Base-by-base conservation (phyloP, 2,329 filamentous ascomycete genomes). In the Phaeomoniella chlamydospora region DNA sequence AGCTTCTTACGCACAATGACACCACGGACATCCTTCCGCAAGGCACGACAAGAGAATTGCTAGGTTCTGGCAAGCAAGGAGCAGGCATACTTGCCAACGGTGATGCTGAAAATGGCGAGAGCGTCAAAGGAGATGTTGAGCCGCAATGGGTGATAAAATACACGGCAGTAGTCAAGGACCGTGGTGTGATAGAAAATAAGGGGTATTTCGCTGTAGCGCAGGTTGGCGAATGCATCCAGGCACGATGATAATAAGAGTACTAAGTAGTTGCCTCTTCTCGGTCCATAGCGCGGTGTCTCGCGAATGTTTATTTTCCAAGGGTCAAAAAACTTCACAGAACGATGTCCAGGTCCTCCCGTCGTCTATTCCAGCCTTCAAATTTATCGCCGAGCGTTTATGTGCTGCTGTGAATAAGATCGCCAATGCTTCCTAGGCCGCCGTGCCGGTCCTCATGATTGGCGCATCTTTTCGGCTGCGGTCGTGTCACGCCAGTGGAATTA, bases 131-230 rank as follows among this genome's bases (percentile, higher is more conserved):
- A 3, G 77, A 94, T 44, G 70, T 96, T 34, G 72, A 74, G 39
- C 87, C 90, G 17, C 77, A 88, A 54, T 98, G 90, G 88, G 90
- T 96, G 17, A 80, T 88, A 46, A 93, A 96, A 55, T 98, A 98
- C 55, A 94, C 88, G 26, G 90, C 90, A 1, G 88, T 96, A 39
- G 84, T 96, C 29, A 81, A 82, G 56, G 81, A 96, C 54, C 70
- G 90, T 37, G 90, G 90, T 11, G 90, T 98, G 5, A 88, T 98
- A 45, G 90, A 98, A 66, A 94, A 90, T 54, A 98, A 96, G 65
- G 90, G 90, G 5, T 96, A 94, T 58, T 94, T 94, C 64, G 88
- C 88, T 1, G 75, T 77, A 14, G 88, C 87, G 3, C 78, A 85
- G 52, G 58, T 90, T 44, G 62, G 64, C 33, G 63, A 65, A 37